These are phyloP conservation scores for Ophiostoma sp. DNA, from an alignment of 2,329 filamentous ascomycete species.

Conservation along the genomic window DNA sequence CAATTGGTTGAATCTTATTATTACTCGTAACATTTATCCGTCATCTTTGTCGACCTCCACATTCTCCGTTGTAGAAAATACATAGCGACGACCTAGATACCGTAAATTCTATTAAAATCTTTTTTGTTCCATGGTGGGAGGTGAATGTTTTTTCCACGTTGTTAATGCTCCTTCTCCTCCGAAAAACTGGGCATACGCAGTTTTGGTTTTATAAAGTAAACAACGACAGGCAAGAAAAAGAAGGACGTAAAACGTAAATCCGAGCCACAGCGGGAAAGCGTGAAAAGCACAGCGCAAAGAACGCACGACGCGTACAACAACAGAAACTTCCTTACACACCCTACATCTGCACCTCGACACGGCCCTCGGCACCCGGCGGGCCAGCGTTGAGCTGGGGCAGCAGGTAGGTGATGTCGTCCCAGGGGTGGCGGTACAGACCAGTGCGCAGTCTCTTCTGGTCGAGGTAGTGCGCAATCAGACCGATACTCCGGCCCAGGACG, in stretches of 20 bases:
- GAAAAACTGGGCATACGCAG: not conserved
- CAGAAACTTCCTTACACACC: not conserved
- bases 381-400: constrained; percentile 76
- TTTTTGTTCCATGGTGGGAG: not conserved
- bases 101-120: constrained; percentile 3
- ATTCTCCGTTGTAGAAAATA: not conserved
- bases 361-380: constrained; percentile 73
- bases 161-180: not conserved
- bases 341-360: constrained; percentile 85
- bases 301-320: not conserved
- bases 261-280: constrained; percentile 2
- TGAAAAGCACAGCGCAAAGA: not conserved
- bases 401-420: constrained; percentile 97
- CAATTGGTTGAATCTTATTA: constrained; percentile 8
- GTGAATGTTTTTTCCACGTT: not conserved
- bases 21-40: constrained; percentile 17
- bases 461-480: constrained; percentile 99
- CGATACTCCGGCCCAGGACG: constrained; percentile 93
- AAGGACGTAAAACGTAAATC: constrained; percentile 14
- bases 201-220: not conserved
- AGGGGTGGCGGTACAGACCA: constrained; percentile 97
- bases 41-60: not conserved
- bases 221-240: constrained; percentile 15
- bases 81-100: not conserved
- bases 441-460: constrained; percentile 99